These are phyloP conservation scores for Cytospora leucostoma DNA, from an alignment of 2,329 filamentous ascomycete species.

Conservation along the genomic window DNA sequence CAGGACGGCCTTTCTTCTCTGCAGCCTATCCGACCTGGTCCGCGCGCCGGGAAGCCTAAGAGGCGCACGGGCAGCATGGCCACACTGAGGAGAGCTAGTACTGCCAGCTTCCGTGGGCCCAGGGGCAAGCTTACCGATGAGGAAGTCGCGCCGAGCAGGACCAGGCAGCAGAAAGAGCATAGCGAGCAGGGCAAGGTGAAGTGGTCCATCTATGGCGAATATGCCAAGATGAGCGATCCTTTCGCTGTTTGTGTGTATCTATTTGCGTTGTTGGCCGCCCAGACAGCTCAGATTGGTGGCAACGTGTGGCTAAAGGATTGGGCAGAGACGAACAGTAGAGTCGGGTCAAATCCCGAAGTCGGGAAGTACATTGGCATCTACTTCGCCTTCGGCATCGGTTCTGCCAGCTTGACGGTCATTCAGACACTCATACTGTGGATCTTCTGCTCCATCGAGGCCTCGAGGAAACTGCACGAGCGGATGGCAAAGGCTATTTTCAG, in stretches of 20 bases:
- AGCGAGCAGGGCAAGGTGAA: conserved; percentile 96
- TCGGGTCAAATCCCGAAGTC: conserved; percentile 70
- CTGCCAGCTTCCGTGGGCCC: conserved; percentile 84
- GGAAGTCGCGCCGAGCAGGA: conserved; percentile 73
- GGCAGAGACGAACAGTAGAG: conserved; percentile 75
- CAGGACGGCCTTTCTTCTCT: conserved; percentile 77
- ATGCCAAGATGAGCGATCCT: conserved; percentile 92
- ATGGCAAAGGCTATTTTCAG: conserved; percentile 98
- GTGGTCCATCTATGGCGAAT: conserved; percentile 90
- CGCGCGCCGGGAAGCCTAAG: conserved; percentile 44
- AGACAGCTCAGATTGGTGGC: conserved; percentile 79
- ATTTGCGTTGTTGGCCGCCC: conserved; percentile 72
- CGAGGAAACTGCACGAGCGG: conserved; percentile 90
- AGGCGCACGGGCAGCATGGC: conserved; percentile 69
- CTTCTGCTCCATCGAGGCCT: conserved; percentile 98
- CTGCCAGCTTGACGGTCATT: conserved; percentile 79
- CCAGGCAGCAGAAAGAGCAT: conserved; percentile 83
- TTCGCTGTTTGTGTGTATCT: conserved; percentile 81
- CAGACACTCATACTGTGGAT: conserved; percentile 98
- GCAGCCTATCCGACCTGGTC: conserved; percentile 26
- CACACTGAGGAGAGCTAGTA: conserved; percentile 86
- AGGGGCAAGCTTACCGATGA: conserved; percentile 84
- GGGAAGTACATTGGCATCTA: conserved; percentile 95
- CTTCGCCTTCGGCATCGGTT: conserved; percentile 89
- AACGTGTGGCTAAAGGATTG: conserved; percentile 94